Base-by-base conservation (phyloP, 306 rosid species). In the Astragalus glycyphyllos region DNA sequence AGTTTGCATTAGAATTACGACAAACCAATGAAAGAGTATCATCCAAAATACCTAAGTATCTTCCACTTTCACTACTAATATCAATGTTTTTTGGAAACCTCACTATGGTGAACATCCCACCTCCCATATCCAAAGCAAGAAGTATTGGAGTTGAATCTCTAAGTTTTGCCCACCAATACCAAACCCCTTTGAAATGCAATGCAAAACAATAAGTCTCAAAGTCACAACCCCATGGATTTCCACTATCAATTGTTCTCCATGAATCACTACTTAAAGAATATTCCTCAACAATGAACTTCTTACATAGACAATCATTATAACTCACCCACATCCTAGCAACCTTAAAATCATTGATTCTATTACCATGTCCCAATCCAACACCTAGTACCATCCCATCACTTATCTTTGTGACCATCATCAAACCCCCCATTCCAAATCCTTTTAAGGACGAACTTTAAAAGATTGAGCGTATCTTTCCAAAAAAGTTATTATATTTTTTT, bases 361-460 rank as follows among this genome's bases (percentile, higher is more conserved):
- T 7, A 14, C 46, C 31, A 47, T 65, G 44, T 47, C 71, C 58
- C 45, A 65, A 29, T 65, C 58, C 71, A 31, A 65, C 71, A n/a
- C 58, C 71, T 47, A 65, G 58, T 14, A 65, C 29, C 71, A 29
- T 65, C 0, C 71, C 71, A 65, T 65, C 71, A 29, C 46, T n/a
- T 13, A 65, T 8, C 48, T 31, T 14, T 32, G 31, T 5, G 10
- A 9, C 45, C 45, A n/a, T n/a, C n/a, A n/a, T n/a, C n/a, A n/a
- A n/a, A n/a, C n/a, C n/a, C n/a, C n/a, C n/a, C n/a, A n/a, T n/a
- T n/a, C n/a, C n/a, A n/a, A n/a, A n/a, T 26, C 31, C 4, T 26
- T 26, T 26, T 4, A 26, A 26, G 1, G 31, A 26, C 3, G 31
- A 26, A 1, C 31, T 1, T 26, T 26, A 26, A 26, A 26, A 26